Base-by-base conservation (phyloP, 164 flowering plant species). In the Litsea cubeba region DNA sequence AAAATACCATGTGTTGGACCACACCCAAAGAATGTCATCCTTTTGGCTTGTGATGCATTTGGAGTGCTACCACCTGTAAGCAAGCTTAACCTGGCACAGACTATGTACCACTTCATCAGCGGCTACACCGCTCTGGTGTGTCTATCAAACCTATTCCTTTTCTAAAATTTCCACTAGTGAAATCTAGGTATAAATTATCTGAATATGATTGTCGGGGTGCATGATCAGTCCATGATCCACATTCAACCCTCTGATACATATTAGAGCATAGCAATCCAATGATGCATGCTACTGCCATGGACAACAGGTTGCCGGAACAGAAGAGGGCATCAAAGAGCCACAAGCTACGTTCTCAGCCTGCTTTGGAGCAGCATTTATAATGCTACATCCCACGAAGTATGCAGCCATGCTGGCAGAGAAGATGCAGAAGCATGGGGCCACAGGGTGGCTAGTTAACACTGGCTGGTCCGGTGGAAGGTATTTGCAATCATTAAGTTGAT, bases 401-500 rank as follows among this genome's bases (percentile, higher is more conserved):
- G 99, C 98, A 40, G 97, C 97, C 22, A 92, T 96, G 99, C 82
- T 96, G 58, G 98, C 99, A 73, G 95, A 91, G 76, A 96, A 96
- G 80, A 96, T 96, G 99, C 85, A 87, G 83, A 86, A 85, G 79
- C 95, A 94, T 50, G 97, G 99, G 1, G 97, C 99, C 22, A 96
- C 99, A 0, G 98, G 93, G 49, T 96, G 99, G 99, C 99, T 96
- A 22, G 99, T 96, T 65, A 96, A 96, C 90, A 95, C 99, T 7
- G 99, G 99, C 67, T 96, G 99, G 98, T 92, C 98, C 3, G 99
- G 93, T 75, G 99, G 99, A 81, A 92, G 99, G 99, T 95, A 85
- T 18, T 6, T 14, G 23, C 23, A 54, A 54, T 54, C 20, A 54
- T 54, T 18, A 6, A 6, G 46, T 35, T 35, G 46, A 35, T 35